Percentiles rank a stretch among this genome's conserved stretches.
Conservation (phyloP, 108 stramenopile genomes). For the Chaetoceros tenuissimus region DNA sequence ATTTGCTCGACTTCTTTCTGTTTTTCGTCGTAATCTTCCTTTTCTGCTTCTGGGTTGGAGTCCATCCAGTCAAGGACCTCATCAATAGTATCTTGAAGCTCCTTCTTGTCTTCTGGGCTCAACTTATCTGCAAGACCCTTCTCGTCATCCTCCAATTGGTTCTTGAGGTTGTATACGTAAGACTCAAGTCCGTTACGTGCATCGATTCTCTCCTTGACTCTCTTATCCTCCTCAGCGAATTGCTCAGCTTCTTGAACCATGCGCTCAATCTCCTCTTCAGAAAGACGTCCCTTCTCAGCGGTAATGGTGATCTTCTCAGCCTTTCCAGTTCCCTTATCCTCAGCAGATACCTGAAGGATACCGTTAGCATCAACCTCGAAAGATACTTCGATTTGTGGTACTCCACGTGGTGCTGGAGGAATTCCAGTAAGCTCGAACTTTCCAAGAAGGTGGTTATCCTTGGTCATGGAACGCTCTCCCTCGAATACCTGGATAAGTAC, state of each 20-base stretch:
- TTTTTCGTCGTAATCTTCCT: conserved; percentile 79
- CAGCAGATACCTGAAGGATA: conserved; percentile 89
- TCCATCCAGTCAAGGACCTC: conserved; percentile 96
- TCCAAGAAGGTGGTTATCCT: conserved; percentile 92
- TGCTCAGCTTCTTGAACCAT: conserved; percentile 93
- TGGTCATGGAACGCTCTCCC: conserved; percentile 94
- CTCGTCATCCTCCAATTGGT: conserved; percentile 78
- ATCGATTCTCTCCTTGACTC: conserved; percentile 77
- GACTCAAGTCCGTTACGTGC: conserved; percentile 87
- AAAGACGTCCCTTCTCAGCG: conserved; percentile 91
- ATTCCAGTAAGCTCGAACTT: conserved; percentile 92
- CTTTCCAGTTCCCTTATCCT: conserved; percentile 92
- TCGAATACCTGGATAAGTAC: conserved; percentile 94
- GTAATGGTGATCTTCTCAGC: conserved; percentile 94
- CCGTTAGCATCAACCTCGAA: conserved; percentile 97
- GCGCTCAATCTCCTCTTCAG: conserved; percentile 90
- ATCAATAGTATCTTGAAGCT: conserved; percentile 68
- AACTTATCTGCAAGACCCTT: conserved; percentile 64
- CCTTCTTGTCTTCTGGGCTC: conserved; percentile 76
- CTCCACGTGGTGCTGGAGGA: conserved; percentile 91
- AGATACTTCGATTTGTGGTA: conserved; percentile 92
- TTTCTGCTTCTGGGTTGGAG: conserved; percentile 82
- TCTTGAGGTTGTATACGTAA: conserved; percentile 89
- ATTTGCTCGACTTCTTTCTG: conserved; percentile 85
- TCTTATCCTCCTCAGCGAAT: conserved; percentile 85